A percentile compares a stretch with the other conserved stretches of the same genome.
phyloP scores from a whole-genome alignment of 306 rosid species.

The Malus fusca region DNA sequence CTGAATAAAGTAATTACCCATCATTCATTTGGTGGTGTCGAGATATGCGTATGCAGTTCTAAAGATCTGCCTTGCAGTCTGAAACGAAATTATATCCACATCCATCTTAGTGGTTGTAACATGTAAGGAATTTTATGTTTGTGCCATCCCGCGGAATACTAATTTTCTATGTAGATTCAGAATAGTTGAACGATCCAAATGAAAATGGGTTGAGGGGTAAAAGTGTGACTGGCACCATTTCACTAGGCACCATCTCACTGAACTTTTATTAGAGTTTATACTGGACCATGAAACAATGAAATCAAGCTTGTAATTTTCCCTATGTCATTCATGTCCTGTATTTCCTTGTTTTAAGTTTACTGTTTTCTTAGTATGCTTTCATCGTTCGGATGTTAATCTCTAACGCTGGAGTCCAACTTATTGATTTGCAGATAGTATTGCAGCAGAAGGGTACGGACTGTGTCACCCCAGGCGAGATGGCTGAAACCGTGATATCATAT shows the following conservation, averaged over 20 bases:
- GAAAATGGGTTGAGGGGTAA: neutral
- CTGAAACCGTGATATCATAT: slow-evolving; percentile 58
- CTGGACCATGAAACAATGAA: neutral
- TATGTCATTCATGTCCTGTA: too few relatives aligned
- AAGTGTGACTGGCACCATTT: neutral
- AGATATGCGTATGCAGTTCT: neutral
- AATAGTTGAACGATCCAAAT: neutral
- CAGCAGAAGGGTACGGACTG: slow-evolving; percentile 49
- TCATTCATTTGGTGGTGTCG: neutral
- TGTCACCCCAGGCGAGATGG: slow-evolving; percentile 52
- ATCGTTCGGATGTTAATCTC: neutral
- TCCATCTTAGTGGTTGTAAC: too few relatives aligned
- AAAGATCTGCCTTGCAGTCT: neutral
- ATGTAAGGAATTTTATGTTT: too few relatives aligned
- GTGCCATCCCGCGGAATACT: neutral
- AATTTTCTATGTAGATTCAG: neutral
- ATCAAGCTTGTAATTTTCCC: neutral
- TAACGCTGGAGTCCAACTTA: neutral
- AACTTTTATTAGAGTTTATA: neutral
- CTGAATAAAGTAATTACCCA: neutral
- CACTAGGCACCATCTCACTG: neutral
- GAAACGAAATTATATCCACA: neutral
- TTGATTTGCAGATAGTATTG: slow-evolving; percentile 57
- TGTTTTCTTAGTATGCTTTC: neutral
- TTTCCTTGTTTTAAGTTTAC: neutral